Evolutionary conservation across 208 protist species (phyloP), one percentile per base, ranked within the genome.

Genomic region (Acanthamoeba healyi): DNA sequence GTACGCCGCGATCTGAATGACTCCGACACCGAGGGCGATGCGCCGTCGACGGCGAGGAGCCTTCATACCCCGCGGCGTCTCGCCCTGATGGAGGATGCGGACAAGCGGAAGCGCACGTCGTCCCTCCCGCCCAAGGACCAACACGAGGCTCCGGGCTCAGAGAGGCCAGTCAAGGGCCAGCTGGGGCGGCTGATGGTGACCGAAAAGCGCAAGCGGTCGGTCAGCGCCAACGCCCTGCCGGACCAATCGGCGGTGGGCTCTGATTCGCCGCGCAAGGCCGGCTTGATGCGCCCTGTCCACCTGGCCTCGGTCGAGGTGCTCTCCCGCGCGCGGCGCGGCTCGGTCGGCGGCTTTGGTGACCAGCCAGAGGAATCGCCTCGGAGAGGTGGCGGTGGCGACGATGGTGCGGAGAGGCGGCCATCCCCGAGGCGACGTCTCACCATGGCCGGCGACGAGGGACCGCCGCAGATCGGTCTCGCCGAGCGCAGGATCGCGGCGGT

Each of bases 81-180:
- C 40, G 32, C 74, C 12, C 5, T 56, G 74, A 4, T 36, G n/a
- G 74, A 84, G 32, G 74, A 84, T 0, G 19, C 12, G 74, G 74
- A 84, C 42, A 84, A 84, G 44, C 74, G 74, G 3, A 24, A 34
- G 42, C 74, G 74, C 19, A 84, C 74, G 42, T 58, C 74, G 44
- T 84, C 74, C 38, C 74, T 84, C 74, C 74, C 74, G 44, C 44
- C 38, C 42, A 84, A 36, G 74, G 74, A 77, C 67, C 65, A 82
- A 24, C 29, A 56, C 74, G 42, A 22, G 9, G 4, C 42, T 7
- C 5, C 3, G 17, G 17, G 32, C 24, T 15, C 19, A 1, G 70
- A 22, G 24, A 22, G 9, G 36, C 42, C 74, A n/a, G n/a, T n/a
- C 74, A 84, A 14, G n/a, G 74, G 74, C 38, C 74, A 84, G 74